A percentile compares a stretch with the other conserved stretches of the same genome.
Conservation (phyloP, 495 filamentous ascomycete genomes). For the Cladorrhinum samala region DNA sequence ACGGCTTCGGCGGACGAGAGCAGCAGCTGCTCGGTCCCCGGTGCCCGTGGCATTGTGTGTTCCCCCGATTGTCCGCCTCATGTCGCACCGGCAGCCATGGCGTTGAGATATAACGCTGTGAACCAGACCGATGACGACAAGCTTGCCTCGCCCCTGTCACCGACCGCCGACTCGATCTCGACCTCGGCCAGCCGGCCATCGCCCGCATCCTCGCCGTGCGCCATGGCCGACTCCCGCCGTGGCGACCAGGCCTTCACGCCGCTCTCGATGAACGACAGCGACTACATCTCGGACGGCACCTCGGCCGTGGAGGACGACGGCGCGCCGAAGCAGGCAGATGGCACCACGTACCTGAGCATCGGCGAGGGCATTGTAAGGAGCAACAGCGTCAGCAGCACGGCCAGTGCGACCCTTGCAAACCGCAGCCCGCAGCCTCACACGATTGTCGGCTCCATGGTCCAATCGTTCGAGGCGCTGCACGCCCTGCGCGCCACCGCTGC, state of each 20-base stretch:
- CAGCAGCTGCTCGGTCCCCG: slow-evolving; percentile 4
- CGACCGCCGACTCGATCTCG: slow-evolving; percentile 14
- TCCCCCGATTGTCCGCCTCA: slow-evolving; percentile 1
- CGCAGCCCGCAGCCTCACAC: slow-evolving; percentile 12
- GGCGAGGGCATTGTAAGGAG: slow-evolving; percentile 19
- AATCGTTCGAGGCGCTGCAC: slow-evolving; percentile 28
- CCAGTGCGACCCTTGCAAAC: slow-evolving; percentile 10
- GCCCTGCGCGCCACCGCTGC: slow-evolving; percentile 6
- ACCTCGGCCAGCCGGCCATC: slow-evolving; percentile 16
- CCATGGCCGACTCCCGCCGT: slow-evolving; percentile 25
- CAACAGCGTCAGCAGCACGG: slow-evolving; percentile 24
- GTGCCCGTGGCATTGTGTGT: neutral
- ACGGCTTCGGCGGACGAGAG: neutral
- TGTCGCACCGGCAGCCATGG: slow-evolving; percentile 20
- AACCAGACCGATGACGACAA: slow-evolving; percentile 25
- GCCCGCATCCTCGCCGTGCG: slow-evolving; percentile 14
- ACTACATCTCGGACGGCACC: slow-evolving; percentile 19
- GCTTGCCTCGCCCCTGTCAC: slow-evolving; percentile 14
- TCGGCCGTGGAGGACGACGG: neutral
- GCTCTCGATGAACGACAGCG: slow-evolving; percentile 38
- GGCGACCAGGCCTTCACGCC: slow-evolving; percentile 38
- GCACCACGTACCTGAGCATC: slow-evolving; percentile 11
- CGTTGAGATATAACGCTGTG: slow-evolving; percentile 28
- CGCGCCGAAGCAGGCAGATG: slow-evolving; percentile 6
- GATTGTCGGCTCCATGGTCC: slow-evolving; percentile 26